These are phyloP conservation scores for Oryza rufipogon DNA, from an alignment of 176 grass and related monocot species.

Conservation along the genomic window DNA sequence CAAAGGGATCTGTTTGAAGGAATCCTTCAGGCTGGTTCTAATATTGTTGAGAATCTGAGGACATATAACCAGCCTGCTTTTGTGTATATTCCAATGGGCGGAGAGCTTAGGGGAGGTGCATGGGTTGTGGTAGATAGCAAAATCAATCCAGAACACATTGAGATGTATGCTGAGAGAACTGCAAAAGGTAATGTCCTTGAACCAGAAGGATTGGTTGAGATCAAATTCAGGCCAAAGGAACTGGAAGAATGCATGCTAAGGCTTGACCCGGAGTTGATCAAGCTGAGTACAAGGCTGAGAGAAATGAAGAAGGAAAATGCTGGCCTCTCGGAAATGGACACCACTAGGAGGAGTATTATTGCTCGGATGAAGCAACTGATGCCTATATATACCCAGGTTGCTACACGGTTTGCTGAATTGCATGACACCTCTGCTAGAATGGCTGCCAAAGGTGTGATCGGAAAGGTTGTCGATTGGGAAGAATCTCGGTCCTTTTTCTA, in stretches of 20 bases:
- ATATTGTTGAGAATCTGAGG: constrained; percentile 93
- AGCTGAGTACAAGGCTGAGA: constrained; percentile 66
- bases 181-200: constrained; percentile 96
- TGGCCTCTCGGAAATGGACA: constrained; percentile 50
- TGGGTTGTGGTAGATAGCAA: constrained; percentile 99
- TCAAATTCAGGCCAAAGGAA: constrained; percentile 92
- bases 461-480: constrained; percentile 87
- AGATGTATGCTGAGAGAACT: constrained; percentile 92
- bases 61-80: constrained; percentile 94
- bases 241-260: constrained; percentile 87
- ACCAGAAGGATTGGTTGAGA: constrained; percentile 88
- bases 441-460: constrained; percentile 87
- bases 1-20: constrained; percentile 99
- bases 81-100: constrained; percentile 93
- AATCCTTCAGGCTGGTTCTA: constrained; percentile 98
- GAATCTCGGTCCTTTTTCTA: constrained; percentile 84
- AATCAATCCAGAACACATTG: constrained; percentile 95
- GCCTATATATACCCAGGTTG: constrained; percentile 92
- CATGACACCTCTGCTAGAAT: constrained; percentile 91
- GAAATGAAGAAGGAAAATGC: constrained; percentile 52
- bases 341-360: constrained; percentile 56
- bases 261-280: constrained; percentile 76
- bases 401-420: constrained; percentile 90
- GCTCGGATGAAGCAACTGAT: constrained; percentile 73
- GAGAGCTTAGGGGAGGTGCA: constrained; percentile 91